A percentile compares a stretch with the other conserved stretches of the same genome.
These are phyloP conservation scores for Lipomyces sp. DNA, from an alignment of 805 yeast genomes.

Conservation along the genomic window DNA sequence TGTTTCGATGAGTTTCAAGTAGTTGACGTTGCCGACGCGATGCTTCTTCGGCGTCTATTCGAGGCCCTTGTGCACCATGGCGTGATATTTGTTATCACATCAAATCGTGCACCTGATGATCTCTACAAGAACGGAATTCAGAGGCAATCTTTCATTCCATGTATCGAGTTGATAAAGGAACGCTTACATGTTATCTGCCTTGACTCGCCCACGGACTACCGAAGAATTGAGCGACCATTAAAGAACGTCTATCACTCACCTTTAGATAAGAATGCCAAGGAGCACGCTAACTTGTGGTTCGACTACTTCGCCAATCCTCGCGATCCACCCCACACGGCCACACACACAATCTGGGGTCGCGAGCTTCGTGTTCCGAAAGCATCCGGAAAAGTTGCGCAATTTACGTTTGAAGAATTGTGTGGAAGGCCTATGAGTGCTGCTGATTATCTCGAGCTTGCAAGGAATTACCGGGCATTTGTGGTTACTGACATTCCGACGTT, in stretches of 20 bases:
- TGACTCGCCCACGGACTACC: conserved; percentile 91
- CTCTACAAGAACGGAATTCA: conserved; percentile 93
- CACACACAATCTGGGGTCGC: conserved; percentile 82
- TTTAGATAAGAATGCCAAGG: conserved; percentile 57
- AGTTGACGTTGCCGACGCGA: conserved; percentile 98
- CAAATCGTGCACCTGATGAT: conserved; percentile 94
- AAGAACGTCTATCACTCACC: conserved; percentile 81
- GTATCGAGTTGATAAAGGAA: conserved; percentile 76
- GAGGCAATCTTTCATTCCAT: conserved; percentile 87
- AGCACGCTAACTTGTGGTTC: conserved; percentile 80
- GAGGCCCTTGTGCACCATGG: conserved; percentile 69
- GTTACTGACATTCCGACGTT: conserved; percentile 91
- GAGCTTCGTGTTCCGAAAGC: conserved; percentile 73
- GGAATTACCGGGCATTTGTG: conserved; percentile 74
- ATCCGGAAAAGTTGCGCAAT: conserved; percentile 83
- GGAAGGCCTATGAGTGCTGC: conserved; percentile 91
- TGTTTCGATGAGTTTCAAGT: conserved; percentile 99
- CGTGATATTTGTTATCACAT: conserved; percentile 86
- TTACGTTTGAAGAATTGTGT: conserved; percentile 83
- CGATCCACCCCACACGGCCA: conserved; percentile 44
- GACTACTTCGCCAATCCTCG: conserved; percentile 64
- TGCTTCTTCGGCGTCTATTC: conserved; percentile 82
- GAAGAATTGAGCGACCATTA: conserved; percentile 83
- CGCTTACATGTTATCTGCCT: conserved; percentile 77
- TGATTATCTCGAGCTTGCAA: conserved; percentile 85